phyloP scores from a whole-genome alignment of 2,329 filamentous ascomycete species.

The Thielaviopsis musarum region DNA sequence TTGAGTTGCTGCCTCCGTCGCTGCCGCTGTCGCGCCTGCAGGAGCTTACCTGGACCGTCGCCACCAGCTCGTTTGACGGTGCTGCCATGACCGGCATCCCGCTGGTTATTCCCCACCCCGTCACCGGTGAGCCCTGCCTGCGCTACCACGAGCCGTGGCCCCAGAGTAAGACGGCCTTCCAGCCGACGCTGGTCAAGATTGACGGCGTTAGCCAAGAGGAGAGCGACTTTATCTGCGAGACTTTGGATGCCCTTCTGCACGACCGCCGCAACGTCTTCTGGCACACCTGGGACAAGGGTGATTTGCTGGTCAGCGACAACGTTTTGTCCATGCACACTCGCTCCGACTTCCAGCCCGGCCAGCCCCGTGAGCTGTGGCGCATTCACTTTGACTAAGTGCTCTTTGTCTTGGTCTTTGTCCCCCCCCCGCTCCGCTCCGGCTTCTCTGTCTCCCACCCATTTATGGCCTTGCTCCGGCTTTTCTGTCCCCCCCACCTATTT shows the following conservation, averaged over 20 bases:
- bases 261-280: slow-evolving; percentile 33
- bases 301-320: slow-evolving; percentile 37
- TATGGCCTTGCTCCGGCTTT: too few species aligned
- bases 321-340: slow-evolving; percentile 31
- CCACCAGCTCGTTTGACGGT: slow-evolving; percentile 29
- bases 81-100: slow-evolving; percentile 27
- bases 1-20: slow-evolving; percentile 26
- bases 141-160: slow-evolving; percentile 40
- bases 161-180: slow-evolving; percentile 31
- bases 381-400: slow-evolving; percentile 25
- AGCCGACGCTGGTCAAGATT: slow-evolving; percentile 26
- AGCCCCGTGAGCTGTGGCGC: slow-evolving; percentile 31
- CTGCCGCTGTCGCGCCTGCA: slow-evolving; percentile 22
- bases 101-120: slow-evolving; percentile 28
- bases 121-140: slow-evolving; percentile 29
- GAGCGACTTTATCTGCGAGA: slow-evolving; percentile 21
- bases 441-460: too few species aligned
- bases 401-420: too few species aligned
- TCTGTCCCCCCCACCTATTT: too few species aligned
- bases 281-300: slow-evolving; percentile 37
- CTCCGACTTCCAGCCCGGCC: slow-evolving; percentile 27
- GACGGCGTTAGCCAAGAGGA: slow-evolving; percentile 21
- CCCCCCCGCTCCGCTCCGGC: too few species aligned
- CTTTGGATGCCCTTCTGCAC: slow-evolving; percentile 21
- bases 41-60: slow-evolving; percentile 30